Evolutionary conservation across 805 yeast genomes (phyloP).

Genomic region (Lipomyces japonicus): DNA sequence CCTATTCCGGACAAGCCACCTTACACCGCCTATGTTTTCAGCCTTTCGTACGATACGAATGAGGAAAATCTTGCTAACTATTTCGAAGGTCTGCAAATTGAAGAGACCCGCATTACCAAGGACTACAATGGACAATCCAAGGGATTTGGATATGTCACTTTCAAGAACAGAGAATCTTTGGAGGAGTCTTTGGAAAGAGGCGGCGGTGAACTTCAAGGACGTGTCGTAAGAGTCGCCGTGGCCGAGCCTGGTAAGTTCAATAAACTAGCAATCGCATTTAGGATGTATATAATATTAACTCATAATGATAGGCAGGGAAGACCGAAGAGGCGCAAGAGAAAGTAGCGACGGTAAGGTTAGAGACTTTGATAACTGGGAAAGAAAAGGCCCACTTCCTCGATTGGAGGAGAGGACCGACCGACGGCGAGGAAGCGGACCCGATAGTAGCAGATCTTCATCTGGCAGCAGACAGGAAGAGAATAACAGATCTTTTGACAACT

Average conservation of each 20-base stretch:
- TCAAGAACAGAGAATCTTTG: conserved; percentile 73
- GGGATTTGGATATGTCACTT: conserved; percentile 89
- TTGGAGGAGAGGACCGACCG: conserved; percentile 22
- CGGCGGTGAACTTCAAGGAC: conserved; percentile 68
- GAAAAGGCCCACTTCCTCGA: conserved; percentile 34
- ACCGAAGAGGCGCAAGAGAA: conserved; percentile 7
- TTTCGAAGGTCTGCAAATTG: conserved; percentile 45
- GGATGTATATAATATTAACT: not conserved
- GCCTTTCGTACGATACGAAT: conserved; percentile 75
- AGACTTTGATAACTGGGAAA: conserved; percentile 43
- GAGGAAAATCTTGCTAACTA: conserved; percentile 51
- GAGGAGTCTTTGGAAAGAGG: conserved; percentile 68
- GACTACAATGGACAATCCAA: conserved; percentile 68
- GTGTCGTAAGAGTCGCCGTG: conserved; percentile 66
- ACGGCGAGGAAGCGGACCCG: conserved; percentile 51
- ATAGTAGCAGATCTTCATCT: conserved; percentile 15
- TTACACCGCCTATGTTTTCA: conserved; percentile 80
- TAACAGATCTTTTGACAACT: conserved; percentile 31
- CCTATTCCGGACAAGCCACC: conserved; percentile 93
- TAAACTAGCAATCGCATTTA: not conserved
- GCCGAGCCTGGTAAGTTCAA: conserved; percentile 50
- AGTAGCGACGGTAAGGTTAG: conserved; percentile 42
- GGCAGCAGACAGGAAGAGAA: conserved; percentile 12
- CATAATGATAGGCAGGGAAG: conserved; percentile 38
- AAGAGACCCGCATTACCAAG: conserved; percentile 67